Base-by-base conservation (phyloP, 2,329 filamentous ascomycete species). In the Epichloe glyceriae region DNA sequence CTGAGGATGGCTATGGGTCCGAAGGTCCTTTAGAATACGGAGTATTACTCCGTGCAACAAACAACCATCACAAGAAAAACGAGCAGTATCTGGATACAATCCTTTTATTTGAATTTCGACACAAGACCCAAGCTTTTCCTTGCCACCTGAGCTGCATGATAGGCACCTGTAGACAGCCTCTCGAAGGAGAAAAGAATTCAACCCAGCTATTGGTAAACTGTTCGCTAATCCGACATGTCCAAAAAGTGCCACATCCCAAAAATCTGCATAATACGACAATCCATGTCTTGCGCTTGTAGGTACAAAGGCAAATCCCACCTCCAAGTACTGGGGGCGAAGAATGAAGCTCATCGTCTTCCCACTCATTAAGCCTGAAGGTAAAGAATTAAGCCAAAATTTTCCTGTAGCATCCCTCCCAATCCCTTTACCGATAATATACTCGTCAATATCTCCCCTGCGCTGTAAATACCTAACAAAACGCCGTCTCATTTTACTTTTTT, bases 171-270 rank as follows among this genome's bases (percentile, higher is more conserved):
- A 10, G 26, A 17, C 26, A 30, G 10, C 12, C 26, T 8, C 20
- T 44, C 14, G 0, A 44, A 30, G 26, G 26, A 30, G 26, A 30
- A 30, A 30, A 30, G 26, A 26, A 10, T 44, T 5, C 6, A 48
- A 47, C 20, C n/a, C 26, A 46, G 26, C 44, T 39, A 55, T 52
- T 56, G 54, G 38, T 37, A 50, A 48, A 37, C 48, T 54, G 53
- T 53, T 54, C 54, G 55, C 54, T 56, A 56, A 45, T 52, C 49
- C 54, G 51, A 50, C 51, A 55, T 53, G 51, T 50, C 54, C 51
- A 52, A 50, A 50, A 51, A 48, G 34, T 19, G 42, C 42, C 40
- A 34, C 50, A 46, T 19, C 37, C 44, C 42, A 44, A 39, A 50
- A 38, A n/a, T 38, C 20, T 50, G 39, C 47, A 47, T 41, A 46